Evolutionary conservation across 139 green algal genomes (phyloP).

Genomic region (Medakamo hakoo): DNA sequence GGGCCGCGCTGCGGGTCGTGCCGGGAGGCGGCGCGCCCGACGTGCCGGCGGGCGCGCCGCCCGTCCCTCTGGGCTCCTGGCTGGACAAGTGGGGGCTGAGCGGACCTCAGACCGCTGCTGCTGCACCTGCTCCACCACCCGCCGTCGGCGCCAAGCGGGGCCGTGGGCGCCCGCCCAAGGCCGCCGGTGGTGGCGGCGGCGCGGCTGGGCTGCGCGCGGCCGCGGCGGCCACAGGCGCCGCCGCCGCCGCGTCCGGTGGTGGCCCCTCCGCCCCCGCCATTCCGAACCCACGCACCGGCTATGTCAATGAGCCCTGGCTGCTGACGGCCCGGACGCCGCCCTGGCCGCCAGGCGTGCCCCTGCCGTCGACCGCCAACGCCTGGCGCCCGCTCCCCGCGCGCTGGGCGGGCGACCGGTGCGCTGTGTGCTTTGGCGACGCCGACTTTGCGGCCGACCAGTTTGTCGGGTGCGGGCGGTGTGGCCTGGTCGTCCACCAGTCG

Average conservation of each 20-base stretch:
- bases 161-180: too few relatives aligned
- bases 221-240: not conserved
- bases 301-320: too few relatives aligned
- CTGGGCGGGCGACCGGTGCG: conserved; percentile 39
- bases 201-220: not conserved
- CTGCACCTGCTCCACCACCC: too few relatives aligned
- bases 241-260: too few relatives aligned
- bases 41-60: not conserved
- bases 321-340: too few relatives aligned
- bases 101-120: too few relatives aligned
- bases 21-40: too few relatives aligned
- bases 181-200: not conserved
- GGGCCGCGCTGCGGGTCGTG: not conserved
- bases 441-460: conserved; percentile 84
- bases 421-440: conserved; percentile 73
- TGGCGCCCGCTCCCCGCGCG: conserved; percentile 15
- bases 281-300: not conserved
- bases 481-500: conserved; percentile 63
- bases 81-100: not conserved
- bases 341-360: too few relatives aligned
- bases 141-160: too few relatives aligned
- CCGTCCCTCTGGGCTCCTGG: too few relatives aligned
- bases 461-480: conserved; percentile 69
- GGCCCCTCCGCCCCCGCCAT: not conserved
- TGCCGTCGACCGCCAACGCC: too few relatives aligned